Conservation (phyloP, 2,329 filamentous ascomycete species). For the Colletotrichum tamarilloi region DNA sequence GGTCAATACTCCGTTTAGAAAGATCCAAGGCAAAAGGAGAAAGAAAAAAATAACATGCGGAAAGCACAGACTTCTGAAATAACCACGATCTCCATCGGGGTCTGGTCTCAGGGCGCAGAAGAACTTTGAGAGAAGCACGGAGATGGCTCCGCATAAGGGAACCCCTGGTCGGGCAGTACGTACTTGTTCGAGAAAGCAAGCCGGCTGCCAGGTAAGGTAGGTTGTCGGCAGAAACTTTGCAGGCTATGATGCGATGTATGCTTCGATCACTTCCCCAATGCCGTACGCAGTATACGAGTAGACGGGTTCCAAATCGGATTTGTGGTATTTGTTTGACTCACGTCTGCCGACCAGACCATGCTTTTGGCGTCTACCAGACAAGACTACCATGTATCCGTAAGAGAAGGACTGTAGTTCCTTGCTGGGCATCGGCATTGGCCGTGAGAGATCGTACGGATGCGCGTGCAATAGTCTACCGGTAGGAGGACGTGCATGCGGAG, state of each 20-base stretch:
- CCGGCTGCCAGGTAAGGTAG: not conserved
- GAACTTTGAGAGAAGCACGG: slow-evolving; percentile 21
- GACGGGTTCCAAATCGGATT: not conserved
- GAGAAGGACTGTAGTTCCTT: slow-evolving; percentile 1
- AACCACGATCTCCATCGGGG: slow-evolving; percentile 24
- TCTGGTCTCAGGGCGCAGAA: slow-evolving; percentile 16
- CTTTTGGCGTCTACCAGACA: not conserved
- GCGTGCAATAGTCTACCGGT: not conserved
- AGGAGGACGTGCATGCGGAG: too few relatives aligned
- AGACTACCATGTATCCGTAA: not conserved
- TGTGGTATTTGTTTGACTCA: not conserved
- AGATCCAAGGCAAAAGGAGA: not conserved
- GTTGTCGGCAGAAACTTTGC: not conserved
- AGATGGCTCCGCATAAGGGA: slow-evolving; percentile 21
- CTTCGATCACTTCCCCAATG: not conserved
- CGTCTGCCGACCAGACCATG: not conserved
- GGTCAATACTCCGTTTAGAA: not conserved
- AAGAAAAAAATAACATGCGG: not conserved
- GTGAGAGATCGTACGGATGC: not conserved
- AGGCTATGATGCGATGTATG: slow-evolving; percentile 2
- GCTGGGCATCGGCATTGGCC: not conserved
- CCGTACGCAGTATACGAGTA: not conserved
- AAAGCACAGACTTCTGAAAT: slow-evolving; percentile 16
- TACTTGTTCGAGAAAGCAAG: slow-evolving; percentile 1
- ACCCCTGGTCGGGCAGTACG: slow-evolving; percentile 6